Base-by-base conservation (phyloP, 192 early-diverging fungal species). In the Physocladia obscura region DNA sequence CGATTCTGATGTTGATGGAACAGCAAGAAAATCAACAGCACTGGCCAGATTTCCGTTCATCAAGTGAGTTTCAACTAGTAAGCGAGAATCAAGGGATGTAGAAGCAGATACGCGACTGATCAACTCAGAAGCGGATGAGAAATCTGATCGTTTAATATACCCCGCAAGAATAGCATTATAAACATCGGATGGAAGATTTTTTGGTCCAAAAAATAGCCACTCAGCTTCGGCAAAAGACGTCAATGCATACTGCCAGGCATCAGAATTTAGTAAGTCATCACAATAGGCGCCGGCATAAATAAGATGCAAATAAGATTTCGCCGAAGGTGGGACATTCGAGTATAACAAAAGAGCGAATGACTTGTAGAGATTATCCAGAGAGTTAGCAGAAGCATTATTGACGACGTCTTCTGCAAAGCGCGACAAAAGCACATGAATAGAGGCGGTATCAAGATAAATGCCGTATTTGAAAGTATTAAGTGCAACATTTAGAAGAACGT, bases 291-390 rank as follows among this genome's bases (percentile, higher is more conserved):
- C 78, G 19, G 77, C 64, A 36, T 38, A 4, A 26, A 83, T 70
- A 2, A 83, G 36, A 13, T 40, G 34, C 19, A 56, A 24, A 57
- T 83, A 83, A 11, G 47, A 35, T 19, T 52, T 48, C 21, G 17
- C 29, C 27, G 60, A 50, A 0, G 78, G 78, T 15, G 72, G 60
- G 11, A 74, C 70, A 38, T 77, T 70, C 17, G 64, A 52, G 29
- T 76, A 72, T 29, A 83, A 44, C 5, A 71, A 38, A 3, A 83
- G 62, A 31, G 74, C 76, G 73, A 83, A 83, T 11, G 67, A 38
- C 62, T 77, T 80, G 78, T 77, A 80, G 30, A 80, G 24, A 22
- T 79, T 74, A 47, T 82, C 81, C 57, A 81, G 68, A 6, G 30
- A 39, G 24, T 30, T 57, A 4, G 34, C 27, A 5, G 30, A 57